Percentiles rank a stretch among this genome's conserved stretches.
These are phyloP conservation scores for Leptomonas seymouri DNA, from an alignment of 208 protist genomes.

Conservation along the genomic window DNA sequence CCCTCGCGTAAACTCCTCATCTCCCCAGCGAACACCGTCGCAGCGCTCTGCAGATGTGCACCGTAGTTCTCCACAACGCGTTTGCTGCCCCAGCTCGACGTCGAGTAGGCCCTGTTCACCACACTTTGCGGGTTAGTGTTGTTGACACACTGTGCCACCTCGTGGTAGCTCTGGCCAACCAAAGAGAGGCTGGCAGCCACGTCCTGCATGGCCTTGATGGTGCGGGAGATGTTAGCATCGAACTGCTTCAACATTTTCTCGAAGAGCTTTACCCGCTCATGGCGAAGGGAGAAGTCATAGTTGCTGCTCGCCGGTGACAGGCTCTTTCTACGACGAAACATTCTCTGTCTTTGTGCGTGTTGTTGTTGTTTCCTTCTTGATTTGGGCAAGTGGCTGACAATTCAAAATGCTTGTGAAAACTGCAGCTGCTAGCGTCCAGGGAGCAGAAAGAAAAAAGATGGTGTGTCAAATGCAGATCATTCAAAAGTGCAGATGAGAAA, in stretches of 20 bases:
- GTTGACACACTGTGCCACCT: constrained; percentile 50
- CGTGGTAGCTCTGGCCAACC: constrained; percentile 48
- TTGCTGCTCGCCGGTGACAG: constrained; percentile 41
- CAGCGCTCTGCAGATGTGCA: constrained; percentile 31
- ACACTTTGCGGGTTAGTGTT: constrained; percentile 32
- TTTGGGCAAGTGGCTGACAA: too few species aligned
- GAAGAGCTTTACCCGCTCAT: constrained; percentile 50
- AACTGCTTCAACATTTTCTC: constrained; percentile 41
- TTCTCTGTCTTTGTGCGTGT: not conserved
- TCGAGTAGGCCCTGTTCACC: constrained; percentile 9
- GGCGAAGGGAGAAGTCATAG: constrained; percentile 52
- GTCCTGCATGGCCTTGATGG: constrained; percentile 39
- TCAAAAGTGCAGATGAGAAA: constrained; percentile 16
- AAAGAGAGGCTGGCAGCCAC: constrained; percentile 35
- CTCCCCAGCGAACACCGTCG: constrained; percentile 39
- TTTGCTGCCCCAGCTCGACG: constrained; percentile 13
- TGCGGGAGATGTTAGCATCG: constrained; percentile 31
- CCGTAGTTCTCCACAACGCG: constrained; percentile 32
- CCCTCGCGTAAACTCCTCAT: constrained; percentile 44
- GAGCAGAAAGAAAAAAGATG: constrained; percentile 4
- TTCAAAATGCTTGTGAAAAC: not conserved
- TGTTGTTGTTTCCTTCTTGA: too few species aligned
- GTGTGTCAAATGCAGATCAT: not conserved
- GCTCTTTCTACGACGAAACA: constrained; percentile 22
- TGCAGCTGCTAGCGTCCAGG: not conserved